These are phyloP conservation scores for Ephemerocybe angulata DNA, from an alignment of 768 basidiomycete genomes.

Conservation along the genomic window DNA sequence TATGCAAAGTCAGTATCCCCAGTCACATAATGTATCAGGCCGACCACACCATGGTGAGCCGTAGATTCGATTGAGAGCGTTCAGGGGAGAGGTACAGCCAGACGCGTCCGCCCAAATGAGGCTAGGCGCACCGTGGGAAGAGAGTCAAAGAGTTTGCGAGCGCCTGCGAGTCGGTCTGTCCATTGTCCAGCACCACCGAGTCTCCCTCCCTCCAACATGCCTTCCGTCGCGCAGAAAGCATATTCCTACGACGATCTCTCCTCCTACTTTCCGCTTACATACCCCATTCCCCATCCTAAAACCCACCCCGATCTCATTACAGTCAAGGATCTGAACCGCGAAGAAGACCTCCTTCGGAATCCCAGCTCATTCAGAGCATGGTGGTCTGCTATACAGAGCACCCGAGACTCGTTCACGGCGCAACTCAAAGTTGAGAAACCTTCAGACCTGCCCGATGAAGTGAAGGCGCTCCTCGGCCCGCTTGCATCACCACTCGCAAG, in stretches of 20 bases:
- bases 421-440: slow-evolving; percentile 54
- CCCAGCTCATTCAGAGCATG: slow-evolving; percentile 89
- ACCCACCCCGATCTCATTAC: slow-evolving; percentile 76
- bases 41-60: background rate
- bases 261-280: slow-evolving; percentile 76
- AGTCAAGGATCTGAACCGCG: slow-evolving; percentile 74
- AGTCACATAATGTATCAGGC: too few relatives aligned
- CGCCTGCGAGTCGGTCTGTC: slow-evolving; percentile 3
- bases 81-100: background rate
- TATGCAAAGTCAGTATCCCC: background rate
- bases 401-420: slow-evolving; percentile 61
- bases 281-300: slow-evolving; percentile 77
- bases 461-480: slow-evolving; percentile 66
- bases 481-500: slow-evolving; percentile 72
- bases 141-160: background rate
- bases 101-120: background rate
- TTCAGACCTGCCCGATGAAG: slow-evolving; percentile 45
- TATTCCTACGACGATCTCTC: slow-evolving; percentile 45
- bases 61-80: background rate
- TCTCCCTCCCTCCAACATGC: slow-evolving; percentile 39
- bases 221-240: slow-evolving; percentile 49
- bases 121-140: background rate
- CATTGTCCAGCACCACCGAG: slow-evolving; percentile 1
- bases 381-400: slow-evolving; percentile 81
- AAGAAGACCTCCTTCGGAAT: slow-evolving; percentile 92